Evolutionary conservation across 768 basidiomycete genomes (phyloP).

Genomic region (Tulasnella sp.): DNA sequence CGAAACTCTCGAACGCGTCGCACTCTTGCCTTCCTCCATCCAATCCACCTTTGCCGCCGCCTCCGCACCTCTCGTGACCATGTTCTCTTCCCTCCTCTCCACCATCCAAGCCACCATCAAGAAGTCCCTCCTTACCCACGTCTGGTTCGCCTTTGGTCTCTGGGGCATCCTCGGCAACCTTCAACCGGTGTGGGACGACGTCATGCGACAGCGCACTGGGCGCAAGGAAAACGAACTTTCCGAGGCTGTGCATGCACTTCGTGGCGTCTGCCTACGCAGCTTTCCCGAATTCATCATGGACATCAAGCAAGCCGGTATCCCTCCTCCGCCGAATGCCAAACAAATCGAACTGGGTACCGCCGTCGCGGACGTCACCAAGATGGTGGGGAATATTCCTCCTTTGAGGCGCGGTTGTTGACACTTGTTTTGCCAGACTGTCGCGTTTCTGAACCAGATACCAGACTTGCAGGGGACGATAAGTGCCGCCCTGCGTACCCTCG

Average conservation of each 20-base stretch:
- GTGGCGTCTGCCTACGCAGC: constrained; percentile 60
- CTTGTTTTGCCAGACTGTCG: constrained; percentile 38
- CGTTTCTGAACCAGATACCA: constrained; percentile 57
- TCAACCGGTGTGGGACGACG: constrained; percentile 54
- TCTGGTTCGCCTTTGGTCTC: constrained; percentile 64
- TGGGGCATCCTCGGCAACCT: constrained; percentile 43
- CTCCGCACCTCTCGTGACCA: constrained; percentile 47
- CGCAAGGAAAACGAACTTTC: constrained; percentile 51
- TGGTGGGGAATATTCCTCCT: constrained; percentile 22
- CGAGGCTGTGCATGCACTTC: constrained; percentile 51
- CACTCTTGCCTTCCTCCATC: constrained; percentile 44
- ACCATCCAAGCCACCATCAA: constrained; percentile 57
- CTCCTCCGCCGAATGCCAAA: constrained; percentile 28
- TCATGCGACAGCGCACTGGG: constrained; percentile 40
- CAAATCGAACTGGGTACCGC: constrained; percentile 51
- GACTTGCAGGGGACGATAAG: constrained; percentile 56
- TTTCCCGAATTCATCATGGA: constrained; percentile 79
- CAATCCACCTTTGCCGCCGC: constrained; percentile 49
- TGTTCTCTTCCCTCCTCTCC: constrained; percentile 53
- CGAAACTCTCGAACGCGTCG: constrained; percentile 47
- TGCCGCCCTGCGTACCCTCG: constrained; percentile 52
- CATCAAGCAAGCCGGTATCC: constrained; percentile 49
- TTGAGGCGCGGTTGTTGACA: background rate
- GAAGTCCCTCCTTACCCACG: constrained; percentile 54
- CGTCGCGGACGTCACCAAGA: constrained; percentile 42